These are phyloP conservation scores for Solanum tarijense DNA, from an alignment of 257 asterid species.

Conservation along the genomic window DNA sequence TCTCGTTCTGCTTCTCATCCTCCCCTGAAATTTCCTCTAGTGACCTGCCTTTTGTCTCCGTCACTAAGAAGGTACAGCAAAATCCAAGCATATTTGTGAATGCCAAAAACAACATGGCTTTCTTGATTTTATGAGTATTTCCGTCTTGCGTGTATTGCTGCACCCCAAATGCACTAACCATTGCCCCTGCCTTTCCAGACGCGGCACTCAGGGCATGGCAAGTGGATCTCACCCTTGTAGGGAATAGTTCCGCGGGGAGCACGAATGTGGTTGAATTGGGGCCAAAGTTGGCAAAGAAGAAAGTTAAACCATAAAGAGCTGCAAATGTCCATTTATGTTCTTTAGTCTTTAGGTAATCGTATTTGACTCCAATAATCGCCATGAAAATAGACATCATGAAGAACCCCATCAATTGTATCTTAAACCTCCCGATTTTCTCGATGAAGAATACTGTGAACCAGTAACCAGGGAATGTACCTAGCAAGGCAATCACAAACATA, in stretches of 20 bases:
- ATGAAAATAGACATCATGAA: neutral
- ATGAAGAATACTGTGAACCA: conserved; percentile 1
- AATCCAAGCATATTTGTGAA: conserved; percentile 1
- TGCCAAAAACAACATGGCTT: neutral
- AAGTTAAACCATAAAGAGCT: conserved; percentile 1
- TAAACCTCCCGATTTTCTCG: neutral
- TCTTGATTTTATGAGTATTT: neutral
- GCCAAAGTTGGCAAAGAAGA: neutral
- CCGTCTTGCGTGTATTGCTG: neutral
- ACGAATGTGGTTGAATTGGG: neutral
- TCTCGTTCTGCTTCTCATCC: neutral
- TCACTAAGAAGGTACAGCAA: conserved; percentile 1
- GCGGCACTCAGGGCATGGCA: neutral
- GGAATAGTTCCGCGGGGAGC: neutral
- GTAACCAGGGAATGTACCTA: neutral
- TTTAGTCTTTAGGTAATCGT: neutral
- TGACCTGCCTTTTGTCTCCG: neutral
- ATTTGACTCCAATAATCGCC: neutral
- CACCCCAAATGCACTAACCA: conserved; percentile 12
- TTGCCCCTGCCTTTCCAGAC: neutral
- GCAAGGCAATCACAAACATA: neutral
- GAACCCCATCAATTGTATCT: conserved; percentile 10
- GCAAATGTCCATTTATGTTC: neutral
- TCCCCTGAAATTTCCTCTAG: neutral
- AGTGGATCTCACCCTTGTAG: neutral